Evolutionary conservation across 768 basidiomycete species (phyloP), one percentile per base, ranked within the genome.

Genomic region (Hypholoma fasciculare): DNA sequence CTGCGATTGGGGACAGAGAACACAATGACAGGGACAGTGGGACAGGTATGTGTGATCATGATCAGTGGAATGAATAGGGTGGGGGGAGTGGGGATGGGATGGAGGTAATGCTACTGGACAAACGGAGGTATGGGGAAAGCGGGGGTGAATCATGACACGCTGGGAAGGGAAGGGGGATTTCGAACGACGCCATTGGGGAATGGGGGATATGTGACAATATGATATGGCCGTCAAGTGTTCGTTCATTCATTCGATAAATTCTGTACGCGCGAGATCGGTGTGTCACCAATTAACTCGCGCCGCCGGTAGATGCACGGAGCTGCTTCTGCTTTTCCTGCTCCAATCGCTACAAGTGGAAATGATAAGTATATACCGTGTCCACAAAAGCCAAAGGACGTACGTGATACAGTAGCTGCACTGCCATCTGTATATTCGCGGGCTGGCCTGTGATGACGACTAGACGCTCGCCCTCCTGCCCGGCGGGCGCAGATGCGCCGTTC

Each of bases 381-480:
- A 46, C 7, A 60, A n/a, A 40, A 34, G 40, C 46, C 54, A 57
- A 44, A 49, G 26, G 40, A 71, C 87, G 60, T 73, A 92, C 91
- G 67, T 90, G 89, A 68, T 93, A 93, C 64, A 99, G 76, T 64
- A 98, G 70, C 64, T 92, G 89, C 37, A 99, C 94, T 6, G 97
- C 97, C 84, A 95, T 94, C 72, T 97, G 94, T 61, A 99, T 96
- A 68, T 96, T 96, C 4, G 86, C 79, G 2, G 94, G 94, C 67
- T 89, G 88, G n/a, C 97, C 97, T 17, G 95, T 97, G 67, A 99
- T 98, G 50, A 95, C 96, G 7, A 99, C 96, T 69, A 99, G 71
- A 65, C 96, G 77, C 73, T 98, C 96, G 46, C 91, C 90, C 66
- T 95, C 92, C 34, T 86, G 84, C 36, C 88, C 89, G 2, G 88